Percentiles rank a stretch among this genome's conserved stretches.
phyloP scores from a whole-genome alignment of 805 yeast species.

The Metschnikowia orientalis region DNA sequence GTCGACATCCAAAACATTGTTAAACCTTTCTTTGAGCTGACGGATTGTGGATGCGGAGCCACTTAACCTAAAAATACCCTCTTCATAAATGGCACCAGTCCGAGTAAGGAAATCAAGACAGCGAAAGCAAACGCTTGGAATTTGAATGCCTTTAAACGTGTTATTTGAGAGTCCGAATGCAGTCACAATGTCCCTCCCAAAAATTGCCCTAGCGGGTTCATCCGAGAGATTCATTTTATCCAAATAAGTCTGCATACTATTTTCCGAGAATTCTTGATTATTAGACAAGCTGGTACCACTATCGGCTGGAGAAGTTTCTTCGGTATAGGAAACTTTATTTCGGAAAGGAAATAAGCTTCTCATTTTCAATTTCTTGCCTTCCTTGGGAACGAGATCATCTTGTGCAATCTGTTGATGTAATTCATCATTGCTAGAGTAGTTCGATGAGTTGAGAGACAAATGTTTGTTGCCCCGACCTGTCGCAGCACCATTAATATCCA shows the following conservation, averaged over 20 bases:
- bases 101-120: slow-evolving; percentile 65
- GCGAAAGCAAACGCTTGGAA: slow-evolving; percentile 75
- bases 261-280: slow-evolving; percentile 1
- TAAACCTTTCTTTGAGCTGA: slow-evolving; percentile 64
- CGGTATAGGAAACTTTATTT: slow-evolving; percentile 3
- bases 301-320: slow-evolving; percentile 3
- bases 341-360: slow-evolving; percentile 59
- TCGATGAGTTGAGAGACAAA: slow-evolving; percentile 3
- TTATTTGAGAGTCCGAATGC: slow-evolving; percentile 52
- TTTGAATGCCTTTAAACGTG: slow-evolving; percentile 38
- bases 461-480: slow-evolving; percentile 3
- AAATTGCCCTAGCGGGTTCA: slow-evolving; percentile 41
- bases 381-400: slow-evolving; percentile 22
- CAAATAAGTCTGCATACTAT: slow-evolving; percentile 24
- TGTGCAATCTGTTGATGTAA: slow-evolving; percentile 4
- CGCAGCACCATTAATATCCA: slow-evolving; percentile 1
- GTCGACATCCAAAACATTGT: slow-evolving; percentile 64
- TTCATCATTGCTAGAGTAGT: slow-evolving; percentile 11
- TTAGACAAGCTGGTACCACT: not conserved
- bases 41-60: slow-evolving; percentile 81
- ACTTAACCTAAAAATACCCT: slow-evolving; percentile 86
- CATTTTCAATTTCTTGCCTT: slow-evolving; percentile 46
- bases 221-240: slow-evolving; percentile 34
- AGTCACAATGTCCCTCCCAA: slow-evolving; percentile 59
- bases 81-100: slow-evolving; percentile 73